phyloP scores from a whole-genome alignment of 1,284 basidiomycete genomes.

The Cutaneotrichosporon dermatis region DNA sequence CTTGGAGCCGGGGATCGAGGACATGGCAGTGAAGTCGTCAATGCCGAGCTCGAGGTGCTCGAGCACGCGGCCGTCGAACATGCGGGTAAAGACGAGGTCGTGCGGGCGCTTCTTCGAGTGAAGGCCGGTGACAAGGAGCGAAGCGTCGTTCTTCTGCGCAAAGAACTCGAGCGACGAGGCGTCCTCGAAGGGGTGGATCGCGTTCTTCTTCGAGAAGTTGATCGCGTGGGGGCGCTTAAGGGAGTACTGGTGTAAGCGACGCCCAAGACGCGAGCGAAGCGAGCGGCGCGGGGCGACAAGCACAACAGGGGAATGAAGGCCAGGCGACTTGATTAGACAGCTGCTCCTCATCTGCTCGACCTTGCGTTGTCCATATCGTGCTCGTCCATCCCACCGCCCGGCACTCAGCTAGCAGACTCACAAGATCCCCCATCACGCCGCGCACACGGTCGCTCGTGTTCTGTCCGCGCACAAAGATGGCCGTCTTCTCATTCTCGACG shows the following conservation, averaged over 20 bases:
- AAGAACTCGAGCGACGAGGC: slow-evolving; percentile 82
- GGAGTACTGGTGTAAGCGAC: slow-evolving; percentile 61
- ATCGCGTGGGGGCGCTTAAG: slow-evolving; percentile 84
- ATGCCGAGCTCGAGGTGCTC: slow-evolving; percentile 96
- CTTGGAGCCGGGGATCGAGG: slow-evolving; percentile 79
- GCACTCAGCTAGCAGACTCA: too few relatives aligned
- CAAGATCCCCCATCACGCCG: slow-evolving; percentile 79
- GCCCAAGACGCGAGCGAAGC: too few relatives aligned
- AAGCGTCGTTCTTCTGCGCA: slow-evolving; percentile 89
- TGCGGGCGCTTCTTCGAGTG: slow-evolving; percentile 93
- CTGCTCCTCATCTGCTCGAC: too few relatives aligned
- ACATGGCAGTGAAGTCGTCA: slow-evolving; percentile 71
- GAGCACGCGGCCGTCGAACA: slow-evolving; percentile 79
- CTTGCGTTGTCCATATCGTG: too few relatives aligned
- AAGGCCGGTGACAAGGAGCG: slow-evolving; percentile 83
- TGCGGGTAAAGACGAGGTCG: slow-evolving; percentile 78
- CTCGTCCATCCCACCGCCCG: too few relatives aligned
- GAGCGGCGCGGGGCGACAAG: too few relatives aligned
- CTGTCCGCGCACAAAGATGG: slow-evolving; percentile 85
- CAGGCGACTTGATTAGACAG: too few relatives aligned
- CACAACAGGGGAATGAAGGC: too few relatives aligned
- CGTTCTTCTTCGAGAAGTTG: slow-evolving; percentile 92
- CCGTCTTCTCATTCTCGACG: slow-evolving; percentile 76
- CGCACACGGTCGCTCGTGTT: slow-evolving; percentile 77
- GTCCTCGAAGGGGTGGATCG: slow-evolving; percentile 86